phyloP scores from a whole-genome alignment of 2,329 filamentous ascomycete species.

The Apiospora aurea region DNA sequence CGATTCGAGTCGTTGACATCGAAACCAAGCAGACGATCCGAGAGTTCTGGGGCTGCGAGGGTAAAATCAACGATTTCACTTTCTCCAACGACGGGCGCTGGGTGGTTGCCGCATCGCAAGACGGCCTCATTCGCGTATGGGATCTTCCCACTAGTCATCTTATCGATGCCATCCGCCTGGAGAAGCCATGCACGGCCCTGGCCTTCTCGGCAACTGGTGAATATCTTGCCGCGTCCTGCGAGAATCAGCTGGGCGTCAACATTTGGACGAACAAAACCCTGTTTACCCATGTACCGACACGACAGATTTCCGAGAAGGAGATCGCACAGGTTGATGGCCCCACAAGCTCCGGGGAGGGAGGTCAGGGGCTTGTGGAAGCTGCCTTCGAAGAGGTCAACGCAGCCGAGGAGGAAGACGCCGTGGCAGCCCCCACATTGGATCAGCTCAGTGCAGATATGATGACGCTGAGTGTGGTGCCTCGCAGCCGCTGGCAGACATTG shows the following conservation, averaged over 20 bases:
- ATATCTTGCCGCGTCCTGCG: conserved; percentile 88
- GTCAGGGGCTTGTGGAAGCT: conserved; percentile 76
- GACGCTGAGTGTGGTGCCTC: conserved; percentile 88
- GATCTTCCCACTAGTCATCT: conserved; percentile 95
- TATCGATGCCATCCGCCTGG: conserved; percentile 87
- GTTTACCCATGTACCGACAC: conserved; percentile 87
- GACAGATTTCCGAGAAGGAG: conserved; percentile 81
- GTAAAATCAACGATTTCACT: conserved; percentile 78
- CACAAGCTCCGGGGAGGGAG: conserved; percentile 83
- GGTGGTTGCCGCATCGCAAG: conserved; percentile 87
- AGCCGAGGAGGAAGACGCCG: conserved; percentile 60
- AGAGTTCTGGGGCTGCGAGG: conserved; percentile 86
- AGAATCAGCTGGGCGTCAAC: conserved; percentile 84
- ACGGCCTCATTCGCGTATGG: conserved; percentile 85
- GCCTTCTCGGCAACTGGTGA: conserved; percentile 91
- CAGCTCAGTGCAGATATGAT: conserved; percentile 85
- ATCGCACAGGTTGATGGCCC: conserved; percentile 72
- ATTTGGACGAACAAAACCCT: conserved; percentile 95
- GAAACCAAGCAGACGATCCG: conserved; percentile 90
- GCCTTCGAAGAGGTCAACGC: conserved; percentile 67
- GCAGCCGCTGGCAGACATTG: conserved; percentile 91
- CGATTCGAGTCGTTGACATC: conserved; percentile 87
- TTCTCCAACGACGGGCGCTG: conserved; percentile 95
- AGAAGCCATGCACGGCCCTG: conserved; percentile 80
- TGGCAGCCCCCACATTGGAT: conserved; percentile 67